phyloP scores from a whole-genome alignment of 2,329 filamentous ascomycete species.

The Cladosporium cucumerinum region DNA sequence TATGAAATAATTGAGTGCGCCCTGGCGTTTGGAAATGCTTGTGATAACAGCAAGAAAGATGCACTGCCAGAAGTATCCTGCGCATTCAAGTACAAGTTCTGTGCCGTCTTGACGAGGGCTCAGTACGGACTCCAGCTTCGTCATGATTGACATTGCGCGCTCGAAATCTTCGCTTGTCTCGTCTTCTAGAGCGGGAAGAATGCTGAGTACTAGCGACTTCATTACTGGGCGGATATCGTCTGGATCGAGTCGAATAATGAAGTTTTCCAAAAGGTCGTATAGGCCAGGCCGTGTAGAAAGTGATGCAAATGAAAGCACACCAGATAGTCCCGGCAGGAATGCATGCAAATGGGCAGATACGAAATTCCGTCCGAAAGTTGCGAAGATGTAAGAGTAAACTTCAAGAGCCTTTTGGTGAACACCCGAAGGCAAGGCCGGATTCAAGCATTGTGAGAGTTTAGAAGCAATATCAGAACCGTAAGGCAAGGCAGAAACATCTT shows the following conservation, averaged over 20 bases:
- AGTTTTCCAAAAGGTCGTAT: conserved; percentile 75
- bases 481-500: conserved; percentile 69
- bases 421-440: conserved; percentile 86
- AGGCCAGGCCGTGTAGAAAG: conserved; percentile 84
- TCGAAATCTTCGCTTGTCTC: conserved; percentile 98
- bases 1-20: conserved; percentile 80
- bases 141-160: conserved; percentile 72
- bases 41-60: conserved; percentile 93
- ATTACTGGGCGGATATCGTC: conserved; percentile 76
- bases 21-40: conserved; percentile 76
- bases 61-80: conserved; percentile 95
- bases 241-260: conserved; percentile 70
- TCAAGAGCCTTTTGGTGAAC: conserved; percentile 97
- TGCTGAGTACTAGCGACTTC: conserved; percentile 83
- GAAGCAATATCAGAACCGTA: conserved; percentile 81
- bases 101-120: conserved; percentile 44
- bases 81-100: conserved; percentile 41
- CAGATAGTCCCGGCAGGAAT: conserved; percentile 84
- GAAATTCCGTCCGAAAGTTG: conserved; percentile 62
- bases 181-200: conserved; percentile 89
- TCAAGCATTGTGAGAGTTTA: conserved; percentile 89
- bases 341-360: conserved; percentile 78
- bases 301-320: conserved; percentile 90
- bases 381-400: conserved; percentile 87
- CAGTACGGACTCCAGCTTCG: conserved; percentile 65